Evolutionary conservation across 164 flowering plant species (phyloP), one percentile per base, ranked within the genome.

Genomic region (Sextonia rubra): DNA sequence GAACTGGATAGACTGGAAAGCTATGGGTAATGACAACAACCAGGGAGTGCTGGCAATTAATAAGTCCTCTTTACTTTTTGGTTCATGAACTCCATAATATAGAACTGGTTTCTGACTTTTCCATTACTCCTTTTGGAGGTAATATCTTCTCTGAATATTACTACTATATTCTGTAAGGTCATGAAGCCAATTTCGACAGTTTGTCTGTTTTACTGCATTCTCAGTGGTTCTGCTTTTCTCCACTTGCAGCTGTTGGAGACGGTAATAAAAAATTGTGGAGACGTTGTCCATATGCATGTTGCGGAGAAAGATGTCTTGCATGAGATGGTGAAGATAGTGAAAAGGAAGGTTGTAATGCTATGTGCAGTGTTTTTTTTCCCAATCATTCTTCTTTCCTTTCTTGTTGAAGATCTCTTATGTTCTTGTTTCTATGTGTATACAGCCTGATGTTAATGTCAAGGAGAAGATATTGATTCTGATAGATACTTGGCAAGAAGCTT

Each of bases 401-500:
- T 32, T 47, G 26, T 27, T 65, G 68, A 22, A 22, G 20, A 47
- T 55, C 70, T 47, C 1, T 66, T 47, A 61, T 29, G 12, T 70
- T 66, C 47, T 55, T 73, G 64, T 68, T 56, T 75, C 23, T 77
- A 26, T 32, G 29, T 66, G 25, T 70, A 71, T 85, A 85, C 85
- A 94, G 97, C 99, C 98, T 71, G 97, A 93, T 70, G 75, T 85
- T 65, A 96, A 83, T 79, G 98, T 95, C 75, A 93, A 85, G 80
- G 98, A 93, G 86, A 95, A 93, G 86, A 90, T 95, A 83, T 73
- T 95, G 75, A 83, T 83, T 77, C 89, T 93, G 25, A 83, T 95
- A 77, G 99, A 95, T 80, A 91, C 96, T 22, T 95, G 99, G 99
- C 98, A 95, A 90, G 99, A 95, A 83, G 96, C 98, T 70, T 95